Conservation (phyloP, 257 asterid species). For the Jacaranda mimosifolia region DNA sequence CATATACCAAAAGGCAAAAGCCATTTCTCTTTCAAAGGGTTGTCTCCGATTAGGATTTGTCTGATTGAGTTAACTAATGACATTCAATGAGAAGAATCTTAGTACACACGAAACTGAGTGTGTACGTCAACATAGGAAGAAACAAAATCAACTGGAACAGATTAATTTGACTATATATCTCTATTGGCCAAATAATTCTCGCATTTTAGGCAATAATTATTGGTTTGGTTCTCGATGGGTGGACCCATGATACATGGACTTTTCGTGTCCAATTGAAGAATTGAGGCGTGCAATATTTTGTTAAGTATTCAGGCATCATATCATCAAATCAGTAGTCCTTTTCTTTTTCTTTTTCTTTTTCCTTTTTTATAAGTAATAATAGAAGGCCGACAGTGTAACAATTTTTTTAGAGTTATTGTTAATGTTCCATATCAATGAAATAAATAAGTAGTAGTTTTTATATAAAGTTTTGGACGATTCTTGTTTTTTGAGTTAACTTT, state of each 20-base stretch:
- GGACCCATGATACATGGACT: background rate
- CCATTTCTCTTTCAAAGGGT: background rate
- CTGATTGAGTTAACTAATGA: background rate
- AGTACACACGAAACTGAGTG: background rate
- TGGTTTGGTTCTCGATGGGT: slow-evolving; percentile 8
- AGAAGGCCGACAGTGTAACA: no score
- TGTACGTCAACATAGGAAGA: background rate
- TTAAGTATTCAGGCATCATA: no score
- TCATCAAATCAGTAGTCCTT: no score
- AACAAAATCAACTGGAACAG: background rate
- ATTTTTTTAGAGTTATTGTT: no score
- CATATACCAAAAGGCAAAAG: no score
- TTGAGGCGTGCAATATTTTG: no score
- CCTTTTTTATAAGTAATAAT: no score
- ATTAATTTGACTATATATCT: background rate
- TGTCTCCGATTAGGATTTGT: background rate
- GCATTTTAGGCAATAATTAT: slow-evolving; percentile 8
- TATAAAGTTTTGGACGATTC: no score
- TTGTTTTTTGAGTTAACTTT: no score
- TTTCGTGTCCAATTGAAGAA: background rate
- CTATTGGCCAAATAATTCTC: background rate
- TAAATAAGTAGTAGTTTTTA: no score
- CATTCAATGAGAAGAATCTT: background rate
- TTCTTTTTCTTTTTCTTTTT: no score
- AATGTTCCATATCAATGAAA: no score